phyloP scores from a whole-genome alignment of 305 asterid genomes.

The Solanum hybrid region DNA sequence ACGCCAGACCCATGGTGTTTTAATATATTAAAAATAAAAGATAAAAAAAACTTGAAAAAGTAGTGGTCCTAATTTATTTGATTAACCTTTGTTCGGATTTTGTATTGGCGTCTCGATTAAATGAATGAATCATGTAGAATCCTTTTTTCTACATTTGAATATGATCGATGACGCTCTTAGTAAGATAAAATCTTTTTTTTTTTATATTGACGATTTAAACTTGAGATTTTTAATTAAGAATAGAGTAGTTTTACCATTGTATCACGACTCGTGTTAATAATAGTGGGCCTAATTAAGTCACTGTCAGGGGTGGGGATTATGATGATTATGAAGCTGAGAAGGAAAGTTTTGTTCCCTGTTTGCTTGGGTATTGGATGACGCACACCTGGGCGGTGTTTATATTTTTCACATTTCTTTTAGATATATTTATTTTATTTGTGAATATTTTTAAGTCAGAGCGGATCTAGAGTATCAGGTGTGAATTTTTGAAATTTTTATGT shows the following conservation, averaged over 20 bases:
- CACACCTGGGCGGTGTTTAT: not conserved
- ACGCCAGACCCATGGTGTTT: not conserved
- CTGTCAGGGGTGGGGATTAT: not conserved
- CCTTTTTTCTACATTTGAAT: too few relatives aligned
- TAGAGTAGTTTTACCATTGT: accelerated
- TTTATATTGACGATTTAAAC: too few relatives aligned
- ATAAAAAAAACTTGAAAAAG: not conserved
- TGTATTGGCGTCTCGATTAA: not conserved
- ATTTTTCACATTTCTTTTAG: not conserved
- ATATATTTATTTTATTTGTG: not conserved
- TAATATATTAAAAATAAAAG: too few relatives aligned
- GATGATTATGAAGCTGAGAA: not conserved
- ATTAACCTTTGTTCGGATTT: not conserved
- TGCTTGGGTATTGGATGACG: not conserved
- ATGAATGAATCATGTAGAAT: too few relatives aligned
- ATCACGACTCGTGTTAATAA: accelerated
- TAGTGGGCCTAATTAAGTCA: not conserved
- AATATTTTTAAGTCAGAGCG: not conserved
- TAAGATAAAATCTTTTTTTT: too few relatives aligned
- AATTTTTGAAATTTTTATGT: not conserved
- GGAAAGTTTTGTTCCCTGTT: not conserved
- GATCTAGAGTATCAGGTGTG: not conserved
- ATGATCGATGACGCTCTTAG: too few relatives aligned
- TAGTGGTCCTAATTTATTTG: not conserved
- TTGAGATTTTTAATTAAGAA: too few relatives aligned